These are phyloP conservation scores for Colletotrichum sp. DNA, from an alignment of 2,329 filamentous ascomycete genomes.

Conservation along the genomic window DNA sequence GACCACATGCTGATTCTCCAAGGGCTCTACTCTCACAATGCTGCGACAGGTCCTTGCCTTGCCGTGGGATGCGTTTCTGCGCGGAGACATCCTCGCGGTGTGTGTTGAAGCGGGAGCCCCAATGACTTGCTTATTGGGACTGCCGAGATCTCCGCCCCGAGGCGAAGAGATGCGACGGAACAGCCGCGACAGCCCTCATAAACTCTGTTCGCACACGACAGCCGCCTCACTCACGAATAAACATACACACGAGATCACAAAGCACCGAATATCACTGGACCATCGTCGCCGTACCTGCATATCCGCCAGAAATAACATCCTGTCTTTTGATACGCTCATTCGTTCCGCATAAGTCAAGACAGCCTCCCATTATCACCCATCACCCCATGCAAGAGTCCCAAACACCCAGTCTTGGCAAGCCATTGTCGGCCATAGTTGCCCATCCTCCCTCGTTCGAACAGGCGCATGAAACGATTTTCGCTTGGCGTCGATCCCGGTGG, in stretches of 20 bases:
- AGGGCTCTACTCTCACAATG: not conserved
- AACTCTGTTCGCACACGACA: not conserved
- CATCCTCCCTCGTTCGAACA: not conserved
- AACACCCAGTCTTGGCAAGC: not conserved
- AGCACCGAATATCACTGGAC: not conserved
- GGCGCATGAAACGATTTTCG: slow-evolving; percentile 5
- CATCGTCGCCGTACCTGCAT: not conserved
- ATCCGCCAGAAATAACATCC: not conserved
- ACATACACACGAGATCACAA: not conserved
- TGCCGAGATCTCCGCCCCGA: not conserved
- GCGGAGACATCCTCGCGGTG: not conserved
- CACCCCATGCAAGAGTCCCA: not conserved
- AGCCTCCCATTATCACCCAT: not conserved
- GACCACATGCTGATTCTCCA: not conserved
- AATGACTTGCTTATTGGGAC: not conserved
- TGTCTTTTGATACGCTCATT: not conserved
- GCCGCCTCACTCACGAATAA: not conserved
- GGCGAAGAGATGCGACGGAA: not conserved
- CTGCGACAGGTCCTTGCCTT: not conserved
- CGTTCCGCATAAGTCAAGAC: not conserved
- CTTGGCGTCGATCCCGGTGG: not conserved
- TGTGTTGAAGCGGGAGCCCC: not conserved
- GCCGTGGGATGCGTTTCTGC: not conserved
- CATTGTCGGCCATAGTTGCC: not conserved
- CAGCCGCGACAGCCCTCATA: not conserved